These are phyloP conservation scores for Bipolaris sorokiniana DNA, from an alignment of 2,329 filamentous ascomycete species.

Conservation along the genomic window DNA sequence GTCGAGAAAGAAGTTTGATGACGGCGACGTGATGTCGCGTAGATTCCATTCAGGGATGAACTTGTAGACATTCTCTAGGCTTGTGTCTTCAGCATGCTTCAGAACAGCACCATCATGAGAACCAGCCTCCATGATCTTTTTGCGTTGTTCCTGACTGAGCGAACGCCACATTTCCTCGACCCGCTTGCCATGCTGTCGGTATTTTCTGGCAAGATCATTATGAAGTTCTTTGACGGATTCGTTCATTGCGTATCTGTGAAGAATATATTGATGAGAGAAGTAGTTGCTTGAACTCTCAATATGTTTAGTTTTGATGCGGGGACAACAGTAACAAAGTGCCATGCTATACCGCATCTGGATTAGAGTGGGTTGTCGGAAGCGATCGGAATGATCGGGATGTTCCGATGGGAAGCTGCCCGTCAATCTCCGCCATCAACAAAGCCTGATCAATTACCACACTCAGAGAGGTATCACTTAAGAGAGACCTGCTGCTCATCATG, in stretches of 20 bases:
- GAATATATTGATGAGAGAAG: not conserved
- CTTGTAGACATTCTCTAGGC: conserved; percentile 50
- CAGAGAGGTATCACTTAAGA: too few relatives aligned
- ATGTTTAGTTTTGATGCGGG: too few relatives aligned
- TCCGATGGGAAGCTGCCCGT: too few relatives aligned
- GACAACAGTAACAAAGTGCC: too few relatives aligned
- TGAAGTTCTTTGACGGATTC: conserved; percentile 42
- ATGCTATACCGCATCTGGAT: too few relatives aligned
- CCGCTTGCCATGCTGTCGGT: conserved; percentile 42
- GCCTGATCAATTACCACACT: too few relatives aligned
- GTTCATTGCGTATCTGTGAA: conserved; percentile 9
- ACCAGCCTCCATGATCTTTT: conserved; percentile 46
- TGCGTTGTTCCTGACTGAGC: conserved; percentile 46
- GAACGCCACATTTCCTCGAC: conserved; percentile 52
- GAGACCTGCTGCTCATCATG: too few relatives aligned
- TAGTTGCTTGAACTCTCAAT: too few relatives aligned
- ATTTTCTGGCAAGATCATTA: conserved; percentile 51
- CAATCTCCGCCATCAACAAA: too few relatives aligned
- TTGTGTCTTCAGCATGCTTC: conserved; percentile 44
- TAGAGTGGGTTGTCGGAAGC: too few relatives aligned
- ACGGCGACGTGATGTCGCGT: conserved; percentile 47
- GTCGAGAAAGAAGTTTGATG: conserved; percentile 46
- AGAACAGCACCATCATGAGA: conserved; percentile 45
- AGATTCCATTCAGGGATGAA: conserved; percentile 56
- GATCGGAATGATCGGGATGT: too few relatives aligned